Conservation (phyloP, 306 rosid species). For the Leucaena leucocephala region DNA sequence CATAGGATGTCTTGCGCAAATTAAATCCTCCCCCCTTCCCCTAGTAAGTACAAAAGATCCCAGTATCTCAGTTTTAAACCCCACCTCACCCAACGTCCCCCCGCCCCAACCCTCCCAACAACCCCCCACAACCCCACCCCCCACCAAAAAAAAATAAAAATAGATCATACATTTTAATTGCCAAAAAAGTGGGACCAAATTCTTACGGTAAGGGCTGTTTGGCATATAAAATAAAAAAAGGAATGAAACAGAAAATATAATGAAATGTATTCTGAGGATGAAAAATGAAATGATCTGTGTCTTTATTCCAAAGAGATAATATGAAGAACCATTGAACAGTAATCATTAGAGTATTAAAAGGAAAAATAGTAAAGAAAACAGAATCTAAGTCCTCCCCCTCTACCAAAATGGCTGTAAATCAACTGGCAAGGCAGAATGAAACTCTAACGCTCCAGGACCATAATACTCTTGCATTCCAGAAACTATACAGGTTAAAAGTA, state of each 20-base stretch:
- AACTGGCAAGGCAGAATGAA: slow-evolving; percentile 1
- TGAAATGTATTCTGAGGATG: neutral
- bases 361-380: neutral
- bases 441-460: slow-evolving; percentile 14
- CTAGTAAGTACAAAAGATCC: neutral
- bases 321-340: neutral
- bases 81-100: neutral
- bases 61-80: neutral
- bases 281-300: neutral
- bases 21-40: neutral
- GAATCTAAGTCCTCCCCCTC: neutral
- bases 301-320: neutral
- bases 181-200: too few relatives aligned
- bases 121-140: too few relatives aligned
- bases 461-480: neutral
- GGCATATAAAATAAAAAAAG: neutral
- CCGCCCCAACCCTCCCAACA: neutral
- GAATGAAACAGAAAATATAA: too few relatives aligned
- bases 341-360: neutral
- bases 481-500: neutral
- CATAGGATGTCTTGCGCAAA: neutral
- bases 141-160: too few relatives aligned
- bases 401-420: neutral
- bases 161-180: neutral
- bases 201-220: neutral